A percentile compares a stretch with the other conserved stretches of the same genome.
Evolutionary conservation across 169 alveolate species (phyloP).

Genomic region (Plasmodium chabaudi): DNA sequence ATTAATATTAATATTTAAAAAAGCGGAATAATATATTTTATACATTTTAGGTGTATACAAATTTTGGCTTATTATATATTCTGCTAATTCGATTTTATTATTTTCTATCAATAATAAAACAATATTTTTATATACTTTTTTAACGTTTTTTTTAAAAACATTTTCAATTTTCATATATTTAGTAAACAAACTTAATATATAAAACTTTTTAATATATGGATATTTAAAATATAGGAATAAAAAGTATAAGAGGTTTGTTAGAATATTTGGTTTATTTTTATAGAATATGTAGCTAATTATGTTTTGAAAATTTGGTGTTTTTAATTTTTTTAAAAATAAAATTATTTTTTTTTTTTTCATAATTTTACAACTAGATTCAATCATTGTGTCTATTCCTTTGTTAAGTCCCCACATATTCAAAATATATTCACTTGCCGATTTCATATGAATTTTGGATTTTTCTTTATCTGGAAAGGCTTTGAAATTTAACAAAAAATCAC

Average conservation of each 20-base stretch:
- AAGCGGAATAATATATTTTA: conserved; percentile 34
- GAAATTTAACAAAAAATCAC: conserved; percentile 16
- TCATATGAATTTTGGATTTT: neutral
- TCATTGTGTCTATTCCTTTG: neutral
- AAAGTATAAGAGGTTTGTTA: conserved; percentile 12
- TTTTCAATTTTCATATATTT: neutral
- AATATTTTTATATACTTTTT: conserved; percentile 3
- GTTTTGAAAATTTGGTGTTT: neutral
- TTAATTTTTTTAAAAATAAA: conserved; percentile 17
- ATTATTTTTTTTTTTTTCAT: conserved; percentile 47
- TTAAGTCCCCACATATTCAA: conserved; percentile 17
- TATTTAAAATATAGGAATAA: conserved; percentile 1
- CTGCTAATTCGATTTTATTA: neutral
- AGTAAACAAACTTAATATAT: conserved; percentile 6
- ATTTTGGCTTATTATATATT: conserved; percentile 18
- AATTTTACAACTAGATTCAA: no score
- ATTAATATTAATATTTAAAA: conserved; percentile 22
- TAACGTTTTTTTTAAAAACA: neutral
- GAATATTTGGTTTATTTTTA: neutral
- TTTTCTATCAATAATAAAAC: conserved; percentile 2
- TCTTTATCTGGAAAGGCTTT: conserved; percentile 1
- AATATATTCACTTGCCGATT: conserved; percentile 21
- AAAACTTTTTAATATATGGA: conserved; percentile 17
- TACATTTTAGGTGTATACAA: neutral
- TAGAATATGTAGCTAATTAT: conserved; percentile 13